Evolutionary conservation across 2,329 filamentous ascomycete genomes (phyloP).

Genomic region (Fusarium marasasianum): DNA sequence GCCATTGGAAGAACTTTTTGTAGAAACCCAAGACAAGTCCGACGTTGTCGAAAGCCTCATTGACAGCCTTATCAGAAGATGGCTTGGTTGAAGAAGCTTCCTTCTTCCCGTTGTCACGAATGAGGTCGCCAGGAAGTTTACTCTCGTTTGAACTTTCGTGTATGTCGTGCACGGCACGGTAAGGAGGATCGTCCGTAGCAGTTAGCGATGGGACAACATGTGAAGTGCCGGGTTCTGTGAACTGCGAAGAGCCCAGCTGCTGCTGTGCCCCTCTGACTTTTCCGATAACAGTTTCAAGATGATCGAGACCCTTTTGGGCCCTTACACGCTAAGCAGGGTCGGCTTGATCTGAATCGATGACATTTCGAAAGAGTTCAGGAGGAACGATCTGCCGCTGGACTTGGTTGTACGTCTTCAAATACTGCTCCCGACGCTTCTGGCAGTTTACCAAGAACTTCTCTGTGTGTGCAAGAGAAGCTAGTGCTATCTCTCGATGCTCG

Average conservation of each 20-base stretch:
- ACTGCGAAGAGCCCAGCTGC: slow-evolving; percentile 5
- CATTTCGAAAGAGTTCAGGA: slow-evolving; percentile 50
- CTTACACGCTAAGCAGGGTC: slow-evolving; percentile 52
- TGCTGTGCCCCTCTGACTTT: slow-evolving; percentile 32
- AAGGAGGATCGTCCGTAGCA: slow-evolving; percentile 44
- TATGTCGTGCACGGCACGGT: slow-evolving; percentile 58
- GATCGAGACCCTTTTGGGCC: slow-evolving; percentile 51
- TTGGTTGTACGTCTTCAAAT: background rate
- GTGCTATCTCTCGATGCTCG: slow-evolving; percentile 50
- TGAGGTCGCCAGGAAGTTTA: slow-evolving; percentile 54
- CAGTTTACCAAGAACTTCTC: slow-evolving; percentile 41
- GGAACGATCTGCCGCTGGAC: slow-evolving; percentile 50
- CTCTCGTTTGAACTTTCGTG: slow-evolving; percentile 49
- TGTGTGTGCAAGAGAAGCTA: slow-evolving; percentile 47
- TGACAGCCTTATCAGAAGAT: slow-evolving; percentile 54
- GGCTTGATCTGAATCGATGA: slow-evolving; percentile 46
- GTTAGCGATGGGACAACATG: slow-evolving; percentile 8
- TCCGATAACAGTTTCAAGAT: slow-evolving; percentile 47
- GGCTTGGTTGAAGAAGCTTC: background rate
- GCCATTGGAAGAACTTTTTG: slow-evolving; percentile 58
- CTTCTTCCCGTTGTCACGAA: slow-evolving; percentile 55
- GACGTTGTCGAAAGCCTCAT: slow-evolving; percentile 61
- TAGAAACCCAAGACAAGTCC: slow-evolving; percentile 62
- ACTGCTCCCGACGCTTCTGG: slow-evolving; percentile 44
- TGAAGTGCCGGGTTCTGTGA: background rate